phyloP scores from a whole-genome alignment of 2,329 filamentous ascomycete species.

The Lecanicillium sp. region DNA sequence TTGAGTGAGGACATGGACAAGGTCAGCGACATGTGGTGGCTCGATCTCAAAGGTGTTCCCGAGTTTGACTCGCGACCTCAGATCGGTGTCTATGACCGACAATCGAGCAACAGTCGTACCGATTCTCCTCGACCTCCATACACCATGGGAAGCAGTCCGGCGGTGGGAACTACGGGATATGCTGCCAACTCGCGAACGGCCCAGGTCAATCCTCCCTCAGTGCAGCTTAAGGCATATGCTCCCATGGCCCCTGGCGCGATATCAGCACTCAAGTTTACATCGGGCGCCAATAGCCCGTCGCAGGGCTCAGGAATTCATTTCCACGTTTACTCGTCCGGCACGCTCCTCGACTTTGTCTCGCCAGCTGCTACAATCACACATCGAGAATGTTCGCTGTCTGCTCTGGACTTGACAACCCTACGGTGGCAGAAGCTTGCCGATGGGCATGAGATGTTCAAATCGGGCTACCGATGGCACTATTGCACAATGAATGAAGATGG shows the following conservation, averaged over 20 bases:
- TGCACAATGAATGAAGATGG: constrained; percentile 93
- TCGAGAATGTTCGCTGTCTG: constrained; percentile 84
- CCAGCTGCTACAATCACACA: constrained; percentile 81
- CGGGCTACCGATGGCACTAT: constrained; percentile 96
- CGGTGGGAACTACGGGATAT: constrained; percentile 56
- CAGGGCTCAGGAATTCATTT: constrained; percentile 92
- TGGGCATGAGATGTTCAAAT: constrained; percentile 85
- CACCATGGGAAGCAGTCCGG: constrained; percentile 41
- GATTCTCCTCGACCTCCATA: constrained; percentile 49
- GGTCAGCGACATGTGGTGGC: constrained; percentile 92
- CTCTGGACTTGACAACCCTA: constrained; percentile 77
- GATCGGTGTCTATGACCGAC: constrained; percentile 46
- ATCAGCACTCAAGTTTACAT: constrained; percentile 80
- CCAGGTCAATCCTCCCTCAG: constrained; percentile 60
- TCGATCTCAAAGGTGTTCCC: constrained; percentile 86
- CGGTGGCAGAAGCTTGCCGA: constrained; percentile 95
- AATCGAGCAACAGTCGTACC: constrained; percentile 33
- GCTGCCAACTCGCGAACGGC: constrained; percentile 62
- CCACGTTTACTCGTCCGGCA: constrained; percentile 89
- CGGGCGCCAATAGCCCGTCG: constrained; percentile 74
- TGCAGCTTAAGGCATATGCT: constrained; percentile 65
- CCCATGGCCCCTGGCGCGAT: constrained; percentile 85
- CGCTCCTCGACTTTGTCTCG: constrained; percentile 88
- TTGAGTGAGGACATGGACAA: constrained; percentile 96
- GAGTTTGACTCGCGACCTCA: constrained; percentile 69